Evolutionary conservation across 495 filamentous ascomycete species (phyloP), one percentile per base, ranked within the genome.

Genomic region (Aspergillus affinis): DNA sequence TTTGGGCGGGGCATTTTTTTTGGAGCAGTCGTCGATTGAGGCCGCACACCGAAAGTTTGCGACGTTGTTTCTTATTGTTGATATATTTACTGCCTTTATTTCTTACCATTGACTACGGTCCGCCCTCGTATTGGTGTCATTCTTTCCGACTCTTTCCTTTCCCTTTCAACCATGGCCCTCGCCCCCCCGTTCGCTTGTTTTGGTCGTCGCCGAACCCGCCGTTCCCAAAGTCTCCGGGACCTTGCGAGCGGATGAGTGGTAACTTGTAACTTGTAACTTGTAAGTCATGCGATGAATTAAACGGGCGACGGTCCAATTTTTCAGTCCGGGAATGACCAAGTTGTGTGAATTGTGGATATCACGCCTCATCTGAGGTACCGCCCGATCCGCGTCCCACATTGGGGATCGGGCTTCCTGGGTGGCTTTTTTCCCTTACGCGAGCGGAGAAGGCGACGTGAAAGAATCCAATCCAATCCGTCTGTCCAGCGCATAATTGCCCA

Each of bases 341-440:
- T 41, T 21, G 56, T 57, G 56, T 29, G 13, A 26, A 48, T 18
- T 21, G 56, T 58, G 47, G 48, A 51, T 51, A 30, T 44, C 45
- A 30, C 41, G 36, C 60, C 62, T 60, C 61, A 56, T 55, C 61
- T 54, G 67, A 67, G 65, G 65, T 63, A 71, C 65, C 65, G 68
- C 68, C 62, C 59, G 63, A 66, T 70, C 68, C 68, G 68, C 68
- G 68, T 71, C 68, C 68, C 68, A 68, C 68, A 62, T 49, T 58
- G 60, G 55, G 48, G 53, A 49, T 46, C 13, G 46, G 44, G 47
- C 45, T 52, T 27, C 17, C 17, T 41, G 8, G 53, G 67, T 66
- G 67, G 64, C 67, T 65, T 67, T 49, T 49, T 49, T 49, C 23
- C 23, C 36, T 41, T 41, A 41, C 12, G 36, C 36, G 36, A 41